Evolutionary conservation across 306 rosid species (phyloP).

Genomic region (Vigna hirtella): DNA sequence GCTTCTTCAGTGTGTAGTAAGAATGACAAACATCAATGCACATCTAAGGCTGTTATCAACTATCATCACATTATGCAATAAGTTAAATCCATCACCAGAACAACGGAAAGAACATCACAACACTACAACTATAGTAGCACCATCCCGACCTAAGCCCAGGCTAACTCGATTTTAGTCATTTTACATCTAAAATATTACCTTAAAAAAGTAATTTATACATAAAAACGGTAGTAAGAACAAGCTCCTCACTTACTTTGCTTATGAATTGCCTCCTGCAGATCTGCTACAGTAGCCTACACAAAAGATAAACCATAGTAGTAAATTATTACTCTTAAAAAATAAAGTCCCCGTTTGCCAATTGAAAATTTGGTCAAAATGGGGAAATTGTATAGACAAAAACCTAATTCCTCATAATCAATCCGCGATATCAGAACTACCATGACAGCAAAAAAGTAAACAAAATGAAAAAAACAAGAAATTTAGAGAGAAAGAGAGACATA

Average conservation of each 20-base stretch:
- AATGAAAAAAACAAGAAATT: background rate
- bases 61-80: constrained; percentile 8
- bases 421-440: constrained; percentile 19
- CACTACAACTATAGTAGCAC: background rate
- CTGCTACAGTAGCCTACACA: constrained; percentile 86
- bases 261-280: constrained; percentile 90
- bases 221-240: background rate
- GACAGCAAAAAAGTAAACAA: background rate
- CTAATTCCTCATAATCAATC: constrained; percentile 2
- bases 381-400: constrained; percentile 26
- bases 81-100: constrained; percentile 16
- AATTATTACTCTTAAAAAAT: constrained; percentile 29
- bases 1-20: constrained; percentile 13
- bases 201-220: constrained; percentile 2
- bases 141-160: constrained; percentile 3
- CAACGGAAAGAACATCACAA: constrained; percentile 5
- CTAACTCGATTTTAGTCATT: background rate
- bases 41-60: background rate
- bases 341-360: constrained; percentile 10
- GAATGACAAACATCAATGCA: constrained; percentile 25
- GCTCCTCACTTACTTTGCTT: constrained; percentile 70
- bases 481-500: constrained; percentile 46
- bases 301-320: constrained; percentile 22
- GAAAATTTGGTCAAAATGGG: background rate
- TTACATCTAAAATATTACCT: constrained; percentile 12